Conservation (phyloP, 306 rosid genomes). For the Benincasa hispida region DNA sequence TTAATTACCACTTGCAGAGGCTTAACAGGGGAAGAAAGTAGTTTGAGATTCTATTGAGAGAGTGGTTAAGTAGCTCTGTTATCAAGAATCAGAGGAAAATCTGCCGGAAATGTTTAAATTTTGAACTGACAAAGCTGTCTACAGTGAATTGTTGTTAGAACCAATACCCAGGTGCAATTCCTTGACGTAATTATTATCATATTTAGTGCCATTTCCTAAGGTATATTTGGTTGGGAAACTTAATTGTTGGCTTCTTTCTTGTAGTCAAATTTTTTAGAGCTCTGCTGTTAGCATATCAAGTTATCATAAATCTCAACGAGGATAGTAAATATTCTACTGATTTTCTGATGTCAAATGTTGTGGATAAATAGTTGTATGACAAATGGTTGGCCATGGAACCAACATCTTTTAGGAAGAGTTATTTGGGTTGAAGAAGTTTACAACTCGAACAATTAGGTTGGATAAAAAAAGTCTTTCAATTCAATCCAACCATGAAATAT, state of each 20-base stretch:
- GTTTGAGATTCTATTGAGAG: constrained; percentile 5
- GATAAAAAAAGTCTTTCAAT: no score
- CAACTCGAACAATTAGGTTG: no score
- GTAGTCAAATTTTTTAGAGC: neutral
- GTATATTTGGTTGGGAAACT: neutral
- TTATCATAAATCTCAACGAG: neutral
- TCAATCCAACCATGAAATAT: no score
- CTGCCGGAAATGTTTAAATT: neutral
- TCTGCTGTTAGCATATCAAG: neutral
- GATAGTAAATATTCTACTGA: neutral
- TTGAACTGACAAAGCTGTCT: constrained; percentile 4
- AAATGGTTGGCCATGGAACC: neutral
- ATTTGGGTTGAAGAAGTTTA: no score
- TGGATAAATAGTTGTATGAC: neutral
- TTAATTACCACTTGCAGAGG: constrained; percentile 91
- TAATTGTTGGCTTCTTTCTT: neutral
- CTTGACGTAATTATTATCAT: neutral
- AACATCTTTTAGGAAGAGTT: no score
- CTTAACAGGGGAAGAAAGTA: constrained; percentile 73
- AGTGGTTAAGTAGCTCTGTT: neutral
- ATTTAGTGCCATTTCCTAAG: neutral
- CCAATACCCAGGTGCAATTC: neutral
- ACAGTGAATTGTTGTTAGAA: neutral
- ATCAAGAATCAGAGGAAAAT: neutral
- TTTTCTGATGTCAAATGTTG: neutral